Conservation (phyloP, 2,329 filamentous ascomycete species). For the Monilinia polystroma region DNA sequence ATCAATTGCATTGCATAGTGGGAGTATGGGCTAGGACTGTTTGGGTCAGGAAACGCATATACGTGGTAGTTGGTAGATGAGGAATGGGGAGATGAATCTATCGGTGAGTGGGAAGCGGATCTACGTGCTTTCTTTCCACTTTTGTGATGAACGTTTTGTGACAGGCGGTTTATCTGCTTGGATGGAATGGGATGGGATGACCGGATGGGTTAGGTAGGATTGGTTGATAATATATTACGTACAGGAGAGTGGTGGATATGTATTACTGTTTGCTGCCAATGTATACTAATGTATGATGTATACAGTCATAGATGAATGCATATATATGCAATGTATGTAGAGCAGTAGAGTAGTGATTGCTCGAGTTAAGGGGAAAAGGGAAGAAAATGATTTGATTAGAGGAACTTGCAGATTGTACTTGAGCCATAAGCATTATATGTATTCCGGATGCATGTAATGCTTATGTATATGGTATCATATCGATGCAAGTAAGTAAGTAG, state of each 20-base stretch:
- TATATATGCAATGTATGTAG: not conserved
- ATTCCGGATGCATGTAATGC: no score
- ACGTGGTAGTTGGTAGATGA: conserved; percentile 12
- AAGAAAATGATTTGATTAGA: not conserved
- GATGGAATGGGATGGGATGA: not conserved
- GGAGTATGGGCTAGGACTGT: not conserved
- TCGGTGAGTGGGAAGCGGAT: conserved; percentile 7
- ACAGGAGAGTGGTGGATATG: not conserved
- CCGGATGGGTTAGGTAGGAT: not conserved
- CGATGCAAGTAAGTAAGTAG: not conserved
- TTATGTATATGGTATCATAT: not conserved
- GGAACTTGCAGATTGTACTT: no score
- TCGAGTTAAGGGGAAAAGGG: not conserved
- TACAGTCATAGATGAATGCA: conserved; percentile 9
- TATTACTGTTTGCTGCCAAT: conserved; percentile 6
- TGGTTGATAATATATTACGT: not conserved
- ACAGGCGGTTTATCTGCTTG: not conserved
- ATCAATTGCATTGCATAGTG: not conserved
- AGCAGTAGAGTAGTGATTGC: not conserved
- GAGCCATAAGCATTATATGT: no score
- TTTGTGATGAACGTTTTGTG: conserved; percentile 7
- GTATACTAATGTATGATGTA: conserved; percentile 10
- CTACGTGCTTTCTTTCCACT: not conserved
- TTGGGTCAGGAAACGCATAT: not conserved
- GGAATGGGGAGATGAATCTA: not conserved